These are phyloP conservation scores for Botryococcus braunii DNA, from an alignment of 163 green algal genomes.

Conservation along the genomic window DNA sequence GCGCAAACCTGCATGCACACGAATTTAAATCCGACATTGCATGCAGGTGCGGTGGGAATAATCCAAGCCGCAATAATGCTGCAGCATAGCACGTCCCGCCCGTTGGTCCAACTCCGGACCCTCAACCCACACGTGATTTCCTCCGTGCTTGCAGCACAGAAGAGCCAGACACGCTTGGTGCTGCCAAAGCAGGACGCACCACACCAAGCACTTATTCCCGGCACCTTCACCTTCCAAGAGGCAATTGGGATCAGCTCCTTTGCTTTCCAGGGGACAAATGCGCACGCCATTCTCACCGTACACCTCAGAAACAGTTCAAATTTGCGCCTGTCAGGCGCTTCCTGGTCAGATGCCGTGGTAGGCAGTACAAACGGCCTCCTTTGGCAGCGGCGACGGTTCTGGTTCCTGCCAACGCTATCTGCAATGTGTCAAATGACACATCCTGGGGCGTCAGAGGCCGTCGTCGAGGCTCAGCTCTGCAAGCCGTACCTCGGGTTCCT, in stretches of 20 bases:
- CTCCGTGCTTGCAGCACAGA: not conserved
- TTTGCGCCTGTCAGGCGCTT: too few species aligned
- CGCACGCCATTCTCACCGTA: slow-evolving; percentile 46
- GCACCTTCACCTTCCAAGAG: not conserved
- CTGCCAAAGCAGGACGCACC: slow-evolving; percentile 4
- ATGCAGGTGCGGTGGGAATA: too few species aligned
- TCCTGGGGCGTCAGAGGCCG: not conserved
- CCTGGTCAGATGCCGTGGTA: too few species aligned
- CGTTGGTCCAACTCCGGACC: not conserved
- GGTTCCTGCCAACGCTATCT: too few species aligned
- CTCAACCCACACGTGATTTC: not conserved
- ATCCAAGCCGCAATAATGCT: too few species aligned
- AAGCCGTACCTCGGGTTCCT: slow-evolving; percentile 12
- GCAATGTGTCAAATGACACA: too few species aligned
- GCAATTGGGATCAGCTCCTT: slow-evolving; percentile 54
- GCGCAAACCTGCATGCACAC: too few species aligned
- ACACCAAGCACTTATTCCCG: not conserved
- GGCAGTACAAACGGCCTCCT: too few species aligned
- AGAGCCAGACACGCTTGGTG: not conserved
- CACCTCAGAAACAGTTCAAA: too few species aligned
- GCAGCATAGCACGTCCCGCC: not conserved
- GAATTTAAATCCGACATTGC: too few species aligned
- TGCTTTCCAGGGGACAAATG: slow-evolving; percentile 74
- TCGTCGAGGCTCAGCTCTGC: slow-evolving; percentile 10
- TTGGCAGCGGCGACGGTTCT: slow-evolving; percentile 16